These are phyloP conservation scores for Aphanomyces invadans DNA, from an alignment of 352 stramenopile genomes.

Conservation along the genomic window DNA sequence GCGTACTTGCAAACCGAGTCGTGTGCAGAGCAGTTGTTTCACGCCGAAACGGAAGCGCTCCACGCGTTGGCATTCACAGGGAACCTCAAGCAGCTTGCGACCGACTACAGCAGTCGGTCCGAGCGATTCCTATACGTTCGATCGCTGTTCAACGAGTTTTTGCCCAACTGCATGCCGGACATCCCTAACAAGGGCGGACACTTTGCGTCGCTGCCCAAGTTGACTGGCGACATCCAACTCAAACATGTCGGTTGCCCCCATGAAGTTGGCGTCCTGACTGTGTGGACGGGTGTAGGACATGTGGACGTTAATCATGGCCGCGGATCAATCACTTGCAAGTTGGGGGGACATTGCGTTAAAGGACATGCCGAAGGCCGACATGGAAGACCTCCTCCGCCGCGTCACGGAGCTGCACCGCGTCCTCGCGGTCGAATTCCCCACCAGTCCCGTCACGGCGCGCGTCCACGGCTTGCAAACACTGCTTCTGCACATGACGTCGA, in stretches of 20 bases:
- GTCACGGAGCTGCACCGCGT: constrained; percentile 28
- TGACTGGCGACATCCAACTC: not conserved
- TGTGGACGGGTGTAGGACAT: constrained; percentile 28
- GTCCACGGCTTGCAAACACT: constrained; percentile 37
- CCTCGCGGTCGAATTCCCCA: constrained; percentile 26
- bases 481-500: constrained; percentile 38
- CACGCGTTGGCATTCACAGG: constrained; percentile 11
- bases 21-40: constrained; percentile 9
- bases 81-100: constrained; percentile 4
- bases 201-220: constrained; percentile 10
- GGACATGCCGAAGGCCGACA: constrained; percentile 37
- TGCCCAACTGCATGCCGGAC: constrained; percentile 1
- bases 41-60: not conserved
- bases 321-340: constrained; percentile 36
- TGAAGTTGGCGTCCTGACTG: too few relatives aligned
- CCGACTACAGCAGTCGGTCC: not conserved
- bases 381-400: constrained; percentile 29
- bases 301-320: constrained; percentile 46
- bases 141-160: constrained; percentile 13
- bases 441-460: constrained; percentile 31
- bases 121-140: constrained; percentile 10
- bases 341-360: constrained; percentile 37
- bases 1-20: constrained; percentile 19
- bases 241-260: not conserved
- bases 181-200: not conserved